A percentile compares a stretch with the other conserved stretches of the same genome.
Conservation (phyloP, 2,329 filamentous ascomycete genomes). For the Colletotrichum neosansevieriae region DNA sequence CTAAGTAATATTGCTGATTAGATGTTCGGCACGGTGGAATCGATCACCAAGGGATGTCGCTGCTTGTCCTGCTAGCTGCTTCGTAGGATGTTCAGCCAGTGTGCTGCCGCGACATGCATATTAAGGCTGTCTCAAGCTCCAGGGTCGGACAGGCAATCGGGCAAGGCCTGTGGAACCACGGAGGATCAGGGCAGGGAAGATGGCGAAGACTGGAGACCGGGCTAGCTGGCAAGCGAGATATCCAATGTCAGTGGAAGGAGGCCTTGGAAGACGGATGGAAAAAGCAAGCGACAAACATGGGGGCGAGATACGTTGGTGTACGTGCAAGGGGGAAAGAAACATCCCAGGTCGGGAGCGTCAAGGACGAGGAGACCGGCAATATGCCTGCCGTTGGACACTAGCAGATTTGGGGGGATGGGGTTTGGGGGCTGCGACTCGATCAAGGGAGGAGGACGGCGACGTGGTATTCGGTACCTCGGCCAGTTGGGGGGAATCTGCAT, state of each 20-base stretch:
- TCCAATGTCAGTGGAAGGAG: constrained; percentile 38
- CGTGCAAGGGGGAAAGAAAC: constrained; percentile 3
- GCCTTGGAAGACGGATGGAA: constrained; percentile 17
- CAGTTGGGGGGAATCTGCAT: not conserved
- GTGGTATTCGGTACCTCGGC: constrained; percentile 19
- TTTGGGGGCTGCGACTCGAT: constrained; percentile 2
- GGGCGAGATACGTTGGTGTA: constrained; percentile 15
- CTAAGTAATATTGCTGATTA: constrained; percentile 37
- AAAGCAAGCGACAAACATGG: constrained; percentile 28
- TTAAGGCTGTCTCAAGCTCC: constrained; percentile 39
- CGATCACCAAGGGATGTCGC: constrained; percentile 39
- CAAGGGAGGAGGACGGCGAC: not conserved
- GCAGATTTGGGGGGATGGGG: too few relatives aligned
- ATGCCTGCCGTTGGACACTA: too few relatives aligned
- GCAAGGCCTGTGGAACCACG: constrained; percentile 34
- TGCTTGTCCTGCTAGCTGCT: constrained; percentile 28
- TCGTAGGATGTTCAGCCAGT: constrained; percentile 28
- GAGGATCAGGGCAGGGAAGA: constrained; percentile 40
- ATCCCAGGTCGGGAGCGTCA: not conserved
- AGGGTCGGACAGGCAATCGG: constrained; percentile 36
- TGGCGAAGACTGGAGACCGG: constrained; percentile 38
- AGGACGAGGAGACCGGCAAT: too few relatives aligned
- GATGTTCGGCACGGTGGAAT: constrained; percentile 36
- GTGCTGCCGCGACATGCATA: constrained; percentile 37
- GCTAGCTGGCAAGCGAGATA: constrained; percentile 40